Percentiles rank a stretch among this genome's conserved stretches.
Evolutionary conservation across 768 basidiomycete genomes (phyloP).

Genomic region (Melanogaster broomeanus): DNA sequence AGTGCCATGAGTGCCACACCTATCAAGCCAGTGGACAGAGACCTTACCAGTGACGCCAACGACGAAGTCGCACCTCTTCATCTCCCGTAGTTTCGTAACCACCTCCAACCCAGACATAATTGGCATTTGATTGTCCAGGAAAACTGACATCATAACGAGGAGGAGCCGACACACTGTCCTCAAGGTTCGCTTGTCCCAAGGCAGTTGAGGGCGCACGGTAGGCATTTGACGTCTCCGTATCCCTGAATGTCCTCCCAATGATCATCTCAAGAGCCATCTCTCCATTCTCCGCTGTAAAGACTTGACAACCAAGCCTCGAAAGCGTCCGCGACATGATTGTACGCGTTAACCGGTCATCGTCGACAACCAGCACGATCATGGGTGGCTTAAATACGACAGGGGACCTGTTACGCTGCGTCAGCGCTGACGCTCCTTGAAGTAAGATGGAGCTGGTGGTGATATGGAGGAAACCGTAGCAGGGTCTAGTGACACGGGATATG

Average conservation of each 20-base stretch:
- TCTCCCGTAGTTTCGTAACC: slow-evolving; percentile 61
- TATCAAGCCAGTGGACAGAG: not conserved
- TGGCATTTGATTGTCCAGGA: slow-evolving; percentile 82
- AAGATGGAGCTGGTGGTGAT: not conserved
- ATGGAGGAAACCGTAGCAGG: slow-evolving; percentile 10
- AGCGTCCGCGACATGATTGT: slow-evolving; percentile 80
- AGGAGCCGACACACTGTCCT: not conserved
- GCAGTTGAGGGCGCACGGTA: not conserved
- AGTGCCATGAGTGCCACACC: slow-evolving; percentile 8
- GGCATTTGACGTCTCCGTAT: not conserved
- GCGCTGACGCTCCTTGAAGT: slow-evolving; percentile 9
- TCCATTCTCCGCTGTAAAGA: slow-evolving; percentile 85
- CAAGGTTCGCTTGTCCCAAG: not conserved
- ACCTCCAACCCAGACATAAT: slow-evolving; percentile 73
- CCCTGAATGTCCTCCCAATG: slow-evolving; percentile 37
- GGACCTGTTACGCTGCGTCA: slow-evolving; percentile 10
- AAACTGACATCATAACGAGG: slow-evolving; percentile 45
- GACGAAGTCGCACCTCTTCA: slow-evolving; percentile 75
- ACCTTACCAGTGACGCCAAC: slow-evolving; percentile 73
- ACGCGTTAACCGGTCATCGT: slow-evolving; percentile 81
- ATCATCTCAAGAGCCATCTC: slow-evolving; percentile 75
- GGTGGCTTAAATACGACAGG: slow-evolving; percentile 44
- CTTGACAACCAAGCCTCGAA: slow-evolving; percentile 73
- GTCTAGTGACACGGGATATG: slow-evolving; percentile 4
- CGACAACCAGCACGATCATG: slow-evolving; percentile 75